Conservation (phyloP, 2,329 filamentous ascomycete species). For the Uncinocarpus reesii region DNA sequence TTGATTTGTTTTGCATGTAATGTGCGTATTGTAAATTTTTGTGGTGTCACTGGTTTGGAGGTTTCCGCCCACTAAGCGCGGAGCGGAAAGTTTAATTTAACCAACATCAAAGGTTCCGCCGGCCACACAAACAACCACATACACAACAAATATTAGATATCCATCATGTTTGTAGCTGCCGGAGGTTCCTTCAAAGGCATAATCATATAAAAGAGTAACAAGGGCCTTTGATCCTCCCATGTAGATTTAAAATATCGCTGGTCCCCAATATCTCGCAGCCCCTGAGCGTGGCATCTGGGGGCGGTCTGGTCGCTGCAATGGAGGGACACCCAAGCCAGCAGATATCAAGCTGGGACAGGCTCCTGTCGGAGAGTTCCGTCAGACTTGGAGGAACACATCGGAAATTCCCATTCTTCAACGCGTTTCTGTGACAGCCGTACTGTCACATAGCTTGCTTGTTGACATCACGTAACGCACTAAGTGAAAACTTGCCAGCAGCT, state of each 20-base stretch:
- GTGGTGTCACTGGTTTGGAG: not conserved
- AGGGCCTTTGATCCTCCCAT: not conserved
- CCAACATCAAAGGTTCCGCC: not conserved
- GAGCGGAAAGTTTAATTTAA: constrained; percentile 8
- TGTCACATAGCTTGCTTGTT: not conserved
- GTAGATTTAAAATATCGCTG: not conserved
- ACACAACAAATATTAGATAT: not conserved
- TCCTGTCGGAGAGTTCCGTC: not conserved
- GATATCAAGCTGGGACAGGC: too few relatives aligned
- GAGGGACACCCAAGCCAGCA: too few relatives aligned
- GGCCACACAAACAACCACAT: not conserved
- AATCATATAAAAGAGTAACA: not conserved
- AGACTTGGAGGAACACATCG: constrained; percentile 1
- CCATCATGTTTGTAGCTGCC: not conserved
- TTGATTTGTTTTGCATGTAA: not conserved
- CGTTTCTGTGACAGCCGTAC: not conserved
- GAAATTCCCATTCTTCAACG: not conserved
- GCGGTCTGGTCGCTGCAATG: too few relatives aligned
- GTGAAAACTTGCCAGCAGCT: not conserved
- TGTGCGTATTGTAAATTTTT: not conserved
- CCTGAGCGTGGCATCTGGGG: too few relatives aligned
- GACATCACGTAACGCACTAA: not conserved
- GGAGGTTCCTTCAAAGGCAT: not conserved
- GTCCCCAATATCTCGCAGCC: too few relatives aligned
- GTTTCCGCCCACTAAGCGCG: constrained; percentile 7